These are phyloP conservation scores for Porogramme epimiltina DNA, from an alignment of 1,284 basidiomycete genomes.

Conservation along the genomic window DNA sequence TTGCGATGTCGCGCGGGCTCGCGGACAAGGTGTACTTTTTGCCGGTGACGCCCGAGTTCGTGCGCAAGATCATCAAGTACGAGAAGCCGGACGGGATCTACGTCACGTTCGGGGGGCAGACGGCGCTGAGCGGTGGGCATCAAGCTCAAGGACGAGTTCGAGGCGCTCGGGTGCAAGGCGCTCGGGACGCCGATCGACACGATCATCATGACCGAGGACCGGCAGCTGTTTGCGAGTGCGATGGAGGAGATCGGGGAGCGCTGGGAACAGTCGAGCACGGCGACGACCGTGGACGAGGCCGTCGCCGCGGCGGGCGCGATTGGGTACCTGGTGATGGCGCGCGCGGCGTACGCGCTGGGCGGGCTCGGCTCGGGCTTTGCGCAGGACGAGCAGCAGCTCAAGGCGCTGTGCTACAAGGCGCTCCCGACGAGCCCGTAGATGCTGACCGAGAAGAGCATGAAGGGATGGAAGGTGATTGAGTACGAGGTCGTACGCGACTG, in stretches of 20 bases:
- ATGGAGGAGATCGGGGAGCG: conserved; percentile 97
- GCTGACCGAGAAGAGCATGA: conserved; percentile 98
- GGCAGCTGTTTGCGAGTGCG: conserved; percentile 92
- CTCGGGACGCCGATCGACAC: conserved; percentile 97
- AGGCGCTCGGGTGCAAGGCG: conserved; percentile 84
- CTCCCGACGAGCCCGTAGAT: conserved; percentile 98
- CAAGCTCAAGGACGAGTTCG: conserved; percentile 96
- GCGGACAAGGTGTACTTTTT: conserved; percentile 99
- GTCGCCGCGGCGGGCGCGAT: conserved; percentile 83
- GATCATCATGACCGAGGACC: conserved; percentile 96
- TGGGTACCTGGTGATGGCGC: conserved; percentile 96
- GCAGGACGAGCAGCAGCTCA: conserved; percentile 84
- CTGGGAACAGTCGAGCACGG: conserved; percentile 87
- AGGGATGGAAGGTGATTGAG: conserved; percentile 99
- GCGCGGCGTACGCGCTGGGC: conserved; percentile 95
- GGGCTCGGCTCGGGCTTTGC: conserved; percentile 96
- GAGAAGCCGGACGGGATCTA: conserved; percentile 99
- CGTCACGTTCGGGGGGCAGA: conserved; percentile 98
- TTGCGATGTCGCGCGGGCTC: conserved; percentile 95
- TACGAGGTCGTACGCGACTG: conserved; percentile 99
- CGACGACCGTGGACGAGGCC: conserved; percentile 86
- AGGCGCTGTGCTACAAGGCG: conserved; percentile 88
- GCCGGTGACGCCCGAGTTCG: conserved; percentile 97
- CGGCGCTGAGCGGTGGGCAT: conserved; percentile 96
- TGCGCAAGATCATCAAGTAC: conserved; percentile 96